Conservation (phyloP, 768 basidiomycete species). For the Tulasnella sp. region DNA sequence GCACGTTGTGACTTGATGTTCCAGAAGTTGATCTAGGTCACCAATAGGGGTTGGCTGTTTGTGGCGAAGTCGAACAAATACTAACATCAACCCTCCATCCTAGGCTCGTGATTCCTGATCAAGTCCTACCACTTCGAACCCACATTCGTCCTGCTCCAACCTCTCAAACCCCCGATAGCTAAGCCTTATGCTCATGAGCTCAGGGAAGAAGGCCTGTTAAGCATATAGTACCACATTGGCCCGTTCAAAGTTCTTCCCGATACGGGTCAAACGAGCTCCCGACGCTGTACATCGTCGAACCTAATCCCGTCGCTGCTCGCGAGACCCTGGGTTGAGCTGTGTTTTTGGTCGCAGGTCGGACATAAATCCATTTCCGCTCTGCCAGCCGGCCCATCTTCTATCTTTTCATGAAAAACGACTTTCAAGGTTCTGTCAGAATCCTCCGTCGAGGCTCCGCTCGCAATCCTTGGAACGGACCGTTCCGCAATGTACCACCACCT, state of each 20-base stretch:
- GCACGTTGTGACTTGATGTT: too few species aligned
- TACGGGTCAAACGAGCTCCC: not conserved
- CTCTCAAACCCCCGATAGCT: not conserved
- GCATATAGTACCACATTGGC: not conserved
- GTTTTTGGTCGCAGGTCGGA: not conserved
- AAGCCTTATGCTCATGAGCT: not conserved
- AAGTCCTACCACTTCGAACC: not conserved
- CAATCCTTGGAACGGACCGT: not conserved
- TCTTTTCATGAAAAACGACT: not conserved
- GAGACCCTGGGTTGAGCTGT: not conserved
- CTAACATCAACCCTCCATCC: not conserved
- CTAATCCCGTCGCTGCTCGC: not conserved
- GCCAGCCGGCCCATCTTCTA: not conserved
- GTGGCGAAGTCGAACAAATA: not conserved
- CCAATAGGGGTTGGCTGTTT: not conserved
- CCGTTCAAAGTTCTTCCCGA: not conserved
- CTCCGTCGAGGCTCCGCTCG: not conserved
- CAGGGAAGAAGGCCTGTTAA: not conserved
- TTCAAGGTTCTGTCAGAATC: not conserved
- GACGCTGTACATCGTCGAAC: not conserved
- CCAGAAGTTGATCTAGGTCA: too few species aligned
- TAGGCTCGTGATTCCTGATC: not conserved
- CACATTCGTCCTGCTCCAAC: not conserved
- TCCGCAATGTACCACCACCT: not conserved
- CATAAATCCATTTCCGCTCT: not conserved